A percentile compares a stretch with the other conserved stretches of the same genome.
These are phyloP conservation scores for Malus asiatica DNA, from an alignment of 306 rosid genomes.

Conservation along the genomic window DNA sequence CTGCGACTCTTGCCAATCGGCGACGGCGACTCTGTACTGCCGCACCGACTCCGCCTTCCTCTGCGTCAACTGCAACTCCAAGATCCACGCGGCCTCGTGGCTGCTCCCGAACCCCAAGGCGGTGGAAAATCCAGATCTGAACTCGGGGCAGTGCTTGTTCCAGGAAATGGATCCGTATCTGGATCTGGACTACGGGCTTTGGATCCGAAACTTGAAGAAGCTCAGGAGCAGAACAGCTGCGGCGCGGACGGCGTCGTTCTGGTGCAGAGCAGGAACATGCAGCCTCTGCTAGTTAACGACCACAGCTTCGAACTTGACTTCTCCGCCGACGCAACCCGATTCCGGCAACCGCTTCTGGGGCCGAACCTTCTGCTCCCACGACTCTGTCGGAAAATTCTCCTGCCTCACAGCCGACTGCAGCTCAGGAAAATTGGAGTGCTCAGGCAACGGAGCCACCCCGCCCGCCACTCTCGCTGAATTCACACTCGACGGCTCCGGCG, in stretches of 20 bases:
- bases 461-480: too few relatives aligned
- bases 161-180: conserved; percentile 56
- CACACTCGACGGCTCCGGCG: too few relatives aligned
- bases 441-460: too few relatives aligned
- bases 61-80: conserved; percentile 58
- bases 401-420: too few relatives aligned
- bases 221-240: conserved; percentile 53
- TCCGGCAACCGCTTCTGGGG: too few relatives aligned
- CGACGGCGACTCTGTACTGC: conserved; percentile 78
- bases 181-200: conserved; percentile 62
- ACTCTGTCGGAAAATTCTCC: too few relatives aligned
- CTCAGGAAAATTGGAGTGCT: too few relatives aligned
- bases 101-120: conserved; percentile 57
- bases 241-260: conserved; percentile 81
- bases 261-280: conserved; percentile 35
- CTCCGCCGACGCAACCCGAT: too few relatives aligned
- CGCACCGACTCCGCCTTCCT: conserved; percentile 89
- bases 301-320: conserved; percentile 38
- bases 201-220: conserved; percentile 53
- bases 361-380: too few relatives aligned
- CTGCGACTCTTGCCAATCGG: conserved; percentile 85
- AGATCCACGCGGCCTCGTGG: conserved; percentile 90
- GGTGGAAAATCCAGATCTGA: conserved; percentile 44
- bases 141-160: conserved; percentile 43
- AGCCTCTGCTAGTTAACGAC: conserved; percentile 23